Base-by-base conservation (phyloP, 441 rosid genomes). In the Rhodomyrtus psidioides region DNA sequence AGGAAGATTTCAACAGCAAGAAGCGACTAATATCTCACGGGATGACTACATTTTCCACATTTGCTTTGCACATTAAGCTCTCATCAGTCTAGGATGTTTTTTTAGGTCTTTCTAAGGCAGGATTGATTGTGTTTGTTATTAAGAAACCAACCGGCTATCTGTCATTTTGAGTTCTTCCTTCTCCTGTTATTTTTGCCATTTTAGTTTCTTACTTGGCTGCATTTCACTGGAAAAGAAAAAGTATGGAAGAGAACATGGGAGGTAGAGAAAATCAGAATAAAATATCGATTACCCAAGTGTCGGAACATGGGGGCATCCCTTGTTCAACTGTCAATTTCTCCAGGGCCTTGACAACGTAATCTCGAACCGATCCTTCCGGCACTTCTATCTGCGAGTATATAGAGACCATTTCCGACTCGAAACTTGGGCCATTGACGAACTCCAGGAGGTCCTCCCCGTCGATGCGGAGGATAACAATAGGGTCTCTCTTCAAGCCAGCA, bases 391-490 rank as follows among this genome's bases (percentile, higher is more conserved):
- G 89, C 14, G 96, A 92, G 86, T 90, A 96, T 75, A 95, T 34
- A 30, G 97, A 91, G 57, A 89, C 84, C 85, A 95, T 90, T 88
- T 95, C 98, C 3, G 92, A 53, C 89, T 97, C 99, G 86, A 92
- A 97, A 85, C 88, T 84, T 7, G 97, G 93, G 70, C 95, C 90
- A 55, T 90, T 86, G 83, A 95, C 87, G 88, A 97, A 96, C 92
- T 96, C 99, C 10, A 65, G 79, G 15, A 97, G 96, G 91, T 97
- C 99, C 91, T 95, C 98, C 60, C 99, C 99, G 82, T 97, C 99
- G 56, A 97, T 95, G 70, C 98, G 98, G 76, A 97, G 98, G 89
- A 97, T 96, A 79, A 96, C 95, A 42, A 97, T 93, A 70, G 98
- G 99, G 88, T 97, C 99, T 81, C 99, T 91, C 91, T 97, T 94